A percentile compares a stretch with the other conserved stretches of the same genome.
These are phyloP conservation scores for Lactarius deliciosus DNA, from an alignment of 768 basidiomycete species.

Conservation along the genomic window DNA sequence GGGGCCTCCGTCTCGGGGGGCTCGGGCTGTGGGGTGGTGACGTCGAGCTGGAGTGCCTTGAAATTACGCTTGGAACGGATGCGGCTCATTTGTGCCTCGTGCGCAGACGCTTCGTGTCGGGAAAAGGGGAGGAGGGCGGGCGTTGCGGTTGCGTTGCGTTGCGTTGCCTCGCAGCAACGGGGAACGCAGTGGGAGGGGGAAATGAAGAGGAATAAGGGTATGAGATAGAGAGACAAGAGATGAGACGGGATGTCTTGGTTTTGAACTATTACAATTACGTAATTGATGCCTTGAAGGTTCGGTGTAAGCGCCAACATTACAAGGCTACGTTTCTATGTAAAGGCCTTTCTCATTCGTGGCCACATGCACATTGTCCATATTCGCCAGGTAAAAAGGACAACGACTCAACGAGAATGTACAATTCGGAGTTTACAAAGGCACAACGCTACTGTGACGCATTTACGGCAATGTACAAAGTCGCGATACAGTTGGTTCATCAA, in stretches of 20 bases:
- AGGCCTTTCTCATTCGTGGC: no score
- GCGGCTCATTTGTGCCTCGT: constrained; percentile 42
- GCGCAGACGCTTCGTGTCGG: background rate
- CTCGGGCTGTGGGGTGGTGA: constrained; percentile 44
- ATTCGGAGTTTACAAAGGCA: background rate
- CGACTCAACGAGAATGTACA: background rate
- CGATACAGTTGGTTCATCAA: background rate
- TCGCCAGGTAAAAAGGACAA: no score
- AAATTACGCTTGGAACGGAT: constrained; percentile 92
- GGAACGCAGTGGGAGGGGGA: background rate
- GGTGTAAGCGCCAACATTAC: no score
- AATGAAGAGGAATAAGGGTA: background rate
- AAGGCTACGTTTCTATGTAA: no score
- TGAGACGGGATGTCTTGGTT: constrained; percentile 21
- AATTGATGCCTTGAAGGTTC: constrained; percentile 4
- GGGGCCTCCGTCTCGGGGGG: constrained; percentile 41
- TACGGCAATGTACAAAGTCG: background rate
- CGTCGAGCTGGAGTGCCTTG: constrained; percentile 78
- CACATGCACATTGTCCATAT: no score
- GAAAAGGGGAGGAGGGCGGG: background rate
- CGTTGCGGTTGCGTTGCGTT: background rate
- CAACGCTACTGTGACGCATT: background rate
- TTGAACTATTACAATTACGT: constrained; percentile 17
- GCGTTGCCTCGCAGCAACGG: background rate
- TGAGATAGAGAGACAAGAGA: background rate